Base-by-base conservation (phyloP, 2,329 filamentous ascomycete genomes). In the Nothomitra cinnamomea region DNA sequence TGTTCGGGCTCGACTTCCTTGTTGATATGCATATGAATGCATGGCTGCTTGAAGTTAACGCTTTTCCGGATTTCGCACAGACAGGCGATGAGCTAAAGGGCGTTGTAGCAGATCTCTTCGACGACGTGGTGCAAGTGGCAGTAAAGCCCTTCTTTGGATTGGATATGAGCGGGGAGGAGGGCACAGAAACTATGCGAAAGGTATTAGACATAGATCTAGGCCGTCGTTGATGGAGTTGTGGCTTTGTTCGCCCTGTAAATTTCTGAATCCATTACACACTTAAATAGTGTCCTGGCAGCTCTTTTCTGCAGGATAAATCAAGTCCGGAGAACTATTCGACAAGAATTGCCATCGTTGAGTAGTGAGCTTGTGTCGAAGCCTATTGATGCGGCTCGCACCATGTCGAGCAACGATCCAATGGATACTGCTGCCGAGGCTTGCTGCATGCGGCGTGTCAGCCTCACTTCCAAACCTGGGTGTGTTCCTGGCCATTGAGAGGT, bases 31-130 rank as follows among this genome's bases (percentile, higher is more conserved):
- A 65, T 7, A 82, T 79, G 0, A 73, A 62, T 2, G 77, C 80
- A 2, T 95, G 82, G 80, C 65, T 98, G 62, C 70, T 98, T 54
- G 92, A 98, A 70, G 78, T 94, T 32, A 98, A 98, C 70, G 87
- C 90, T 0, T 98, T 94, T 68, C 92, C 92, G 8, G 92, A 98
- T 69, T 96, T 96, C 64, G 81, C 78, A 63, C 90, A 96, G 77
- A 95, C 88, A 15, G 92, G 92, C 0, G 75, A 76, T 6, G 82
- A 85, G 54, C 67, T 94, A 58, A 79, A 75, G 63, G 77, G 70
- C 0, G 67, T 96, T 41, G 82, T 98, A 22, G 77, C 72, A 19
- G 83, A 81, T 6, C 73, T 98, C 59, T 92, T 94, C 74, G 75
- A 79, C 61, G 84, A 79, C 10, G 82, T 87, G 21, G 73, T 95